A percentile compares a stretch with the other conserved stretches of the same genome.
These are phyloP conservation scores for Phymatotrichopsis omnivora DNA, from an alignment of 2,329 filamentous ascomycete genomes.

Conservation along the genomic window DNA sequence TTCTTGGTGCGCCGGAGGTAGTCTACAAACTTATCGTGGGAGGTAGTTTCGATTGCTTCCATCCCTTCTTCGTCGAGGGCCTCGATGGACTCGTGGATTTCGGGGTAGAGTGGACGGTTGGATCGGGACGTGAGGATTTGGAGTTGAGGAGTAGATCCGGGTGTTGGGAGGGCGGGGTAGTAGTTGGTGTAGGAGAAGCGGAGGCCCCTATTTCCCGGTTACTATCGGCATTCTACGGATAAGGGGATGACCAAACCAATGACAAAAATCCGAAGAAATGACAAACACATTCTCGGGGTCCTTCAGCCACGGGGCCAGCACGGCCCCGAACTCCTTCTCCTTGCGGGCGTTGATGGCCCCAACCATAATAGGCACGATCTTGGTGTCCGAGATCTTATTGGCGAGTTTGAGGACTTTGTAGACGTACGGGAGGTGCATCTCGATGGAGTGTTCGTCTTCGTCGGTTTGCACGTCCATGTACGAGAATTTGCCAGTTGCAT, in stretches of 20 bases:
- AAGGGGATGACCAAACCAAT: slow-evolving; percentile 50
- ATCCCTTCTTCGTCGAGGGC: slow-evolving; percentile 72
- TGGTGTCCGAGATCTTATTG: slow-evolving; percentile 47
- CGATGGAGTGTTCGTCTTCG: slow-evolving; percentile 78
- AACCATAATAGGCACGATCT: slow-evolving; percentile 74
- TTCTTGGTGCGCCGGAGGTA: slow-evolving; percentile 66
- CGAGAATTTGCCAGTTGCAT: slow-evolving; percentile 43
- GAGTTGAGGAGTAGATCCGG: slow-evolving; percentile 39
- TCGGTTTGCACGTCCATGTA: slow-evolving; percentile 59
- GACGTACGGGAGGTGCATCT: slow-evolving; percentile 94
- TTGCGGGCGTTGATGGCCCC: slow-evolving; percentile 58
- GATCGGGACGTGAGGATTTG: slow-evolving; percentile 33
- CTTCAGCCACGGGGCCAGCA: slow-evolving; percentile 68
- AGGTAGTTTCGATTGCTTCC: slow-evolving; percentile 69
- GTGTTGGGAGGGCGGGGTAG: slow-evolving; percentile 43
- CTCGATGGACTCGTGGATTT: slow-evolving; percentile 77
- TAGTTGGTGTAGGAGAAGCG: slow-evolving; percentile 81
- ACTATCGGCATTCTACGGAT: not conserved
- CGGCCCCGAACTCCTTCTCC: slow-evolving; percentile 57
- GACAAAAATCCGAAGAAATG: slow-evolving; percentile 91
- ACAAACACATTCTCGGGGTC: slow-evolving; percentile 73
- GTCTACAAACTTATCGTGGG: slow-evolving; percentile 57
- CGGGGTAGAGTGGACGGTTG: slow-evolving; percentile 38
- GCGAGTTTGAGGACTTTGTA: slow-evolving; percentile 53
- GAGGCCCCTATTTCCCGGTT: slow-evolving; percentile 40